phyloP scores from a whole-genome alignment of 805 yeast species.

The Yarrowia osloensis region DNA sequence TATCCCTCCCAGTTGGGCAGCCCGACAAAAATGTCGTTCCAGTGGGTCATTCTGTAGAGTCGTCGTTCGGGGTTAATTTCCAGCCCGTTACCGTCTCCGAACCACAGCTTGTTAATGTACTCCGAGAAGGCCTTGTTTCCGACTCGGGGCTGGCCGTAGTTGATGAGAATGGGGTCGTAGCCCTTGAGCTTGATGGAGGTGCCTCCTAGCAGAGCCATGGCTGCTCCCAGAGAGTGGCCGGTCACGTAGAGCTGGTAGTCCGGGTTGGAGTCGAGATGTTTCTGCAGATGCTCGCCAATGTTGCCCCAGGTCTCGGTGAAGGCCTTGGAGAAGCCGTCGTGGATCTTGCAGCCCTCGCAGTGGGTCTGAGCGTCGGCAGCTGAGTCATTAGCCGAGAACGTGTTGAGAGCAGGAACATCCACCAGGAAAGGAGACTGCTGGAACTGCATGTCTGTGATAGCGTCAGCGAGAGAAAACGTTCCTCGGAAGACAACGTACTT shows the following conservation, averaged over 20 bases:
- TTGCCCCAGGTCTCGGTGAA: not conserved
- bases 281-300: not conserved
- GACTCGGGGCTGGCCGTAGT: conserved; percentile 7
- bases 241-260: not conserved
- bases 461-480: not conserved
- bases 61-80: not conserved
- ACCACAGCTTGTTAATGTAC: conserved; percentile 9
- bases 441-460: conserved; percentile 5
- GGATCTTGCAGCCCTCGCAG: conserved; percentile 8
- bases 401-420: not conserved
- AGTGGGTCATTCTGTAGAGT: conserved; percentile 22
- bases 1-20: conserved; percentile 22
- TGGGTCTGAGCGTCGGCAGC: not conserved
- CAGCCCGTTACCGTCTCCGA: conserved; percentile 3
- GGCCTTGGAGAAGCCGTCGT: conserved; percentile 11
- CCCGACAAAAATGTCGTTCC: not conserved
- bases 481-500: conserved; percentile 15
- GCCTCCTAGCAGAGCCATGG: conserved; percentile 2
- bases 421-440: not conserved
- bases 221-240: conserved; percentile 3
- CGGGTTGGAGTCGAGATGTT: not conserved
- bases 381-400: not conserved
- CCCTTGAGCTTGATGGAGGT: conserved; percentile 2
- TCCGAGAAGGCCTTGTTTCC: not conserved
- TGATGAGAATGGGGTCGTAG: not conserved